Evolutionary conservation across 2,329 filamentous ascomycete species (phyloP), one percentile per base, ranked within the genome.

Genomic region (Alternaria solani): DNA sequence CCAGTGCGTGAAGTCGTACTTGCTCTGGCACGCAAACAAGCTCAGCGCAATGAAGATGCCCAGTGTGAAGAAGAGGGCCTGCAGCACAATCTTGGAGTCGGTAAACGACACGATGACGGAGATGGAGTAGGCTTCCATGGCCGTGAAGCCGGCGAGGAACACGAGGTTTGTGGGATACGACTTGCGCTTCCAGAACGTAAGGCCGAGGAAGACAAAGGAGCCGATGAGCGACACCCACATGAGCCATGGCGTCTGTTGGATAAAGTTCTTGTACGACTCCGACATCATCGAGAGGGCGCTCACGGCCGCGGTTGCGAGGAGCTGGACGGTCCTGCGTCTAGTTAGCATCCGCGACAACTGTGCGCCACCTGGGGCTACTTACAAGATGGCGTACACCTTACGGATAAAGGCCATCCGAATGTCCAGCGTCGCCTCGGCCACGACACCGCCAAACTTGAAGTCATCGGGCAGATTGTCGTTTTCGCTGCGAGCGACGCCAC

Each of bases 1-100:
- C 94, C 95, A 99, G 66, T 88, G 90, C 1, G 94, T 98, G 78
- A 99, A 99, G 83, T 99, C 95, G 77, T 99, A 99, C 79, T 96
- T 96, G 66, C 91, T 92, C 84, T 99, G 95, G 87, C 94, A 97
- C 51, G 95, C 95, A 78, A 99, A 98, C 44, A 94, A 80, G 3
- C 86, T 89, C 58, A 90, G 78, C 30, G 84, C 86, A 46, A 89
- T 79, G 72, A 90, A 90, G 70, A 89, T 87, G 53, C 83, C 88
- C 9, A 88, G 78, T 1, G 95, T 99, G 59, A 99, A 88, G 66
- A 97, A 81, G 34, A 97, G 89, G 16, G 95, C 95, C 80, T 97
- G 90, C 48, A 99, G 86, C 23, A 99, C 95, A 74, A 98, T 90
- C 52, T 84, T 84, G 20, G 89, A 88, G 62, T 94, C 85, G 82